These are phyloP conservation scores for Fusarium robinianum DNA, from an alignment of 2,329 filamentous ascomycete species.

Conservation along the genomic window DNA sequence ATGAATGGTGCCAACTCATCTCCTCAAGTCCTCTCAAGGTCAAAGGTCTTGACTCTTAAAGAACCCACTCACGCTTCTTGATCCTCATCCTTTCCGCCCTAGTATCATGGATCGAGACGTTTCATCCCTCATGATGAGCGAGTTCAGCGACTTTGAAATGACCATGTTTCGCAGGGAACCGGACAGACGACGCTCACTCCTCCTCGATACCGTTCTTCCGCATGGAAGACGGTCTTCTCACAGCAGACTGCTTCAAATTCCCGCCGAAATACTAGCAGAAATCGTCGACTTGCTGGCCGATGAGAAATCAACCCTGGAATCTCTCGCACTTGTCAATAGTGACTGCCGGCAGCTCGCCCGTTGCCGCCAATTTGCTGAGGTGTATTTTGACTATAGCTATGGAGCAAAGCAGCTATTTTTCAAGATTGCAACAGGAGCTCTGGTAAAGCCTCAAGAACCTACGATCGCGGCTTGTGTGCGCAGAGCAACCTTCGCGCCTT, in stretches of 20 bases:
- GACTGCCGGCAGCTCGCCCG: conserved; percentile 21
- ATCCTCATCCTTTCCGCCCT: no score
- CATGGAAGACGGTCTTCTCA: background rate
- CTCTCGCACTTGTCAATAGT: conserved; percentile 25
- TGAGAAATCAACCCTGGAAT: conserved; percentile 13
- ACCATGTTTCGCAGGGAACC: background rate
- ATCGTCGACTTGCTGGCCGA: conserved; percentile 15
- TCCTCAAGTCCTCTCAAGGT: no score
- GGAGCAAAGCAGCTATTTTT: background rate
- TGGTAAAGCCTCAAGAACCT: background rate
- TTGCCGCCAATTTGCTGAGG: conserved; percentile 17
- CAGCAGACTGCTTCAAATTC: conserved; percentile 10
- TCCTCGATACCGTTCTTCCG: conserved; percentile 10
- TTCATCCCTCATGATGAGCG: conserved; percentile 1
- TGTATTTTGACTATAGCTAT: conserved; percentile 18
- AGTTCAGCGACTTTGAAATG: background rate
- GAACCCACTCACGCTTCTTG: no score
- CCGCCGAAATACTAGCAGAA: conserved; percentile 11
- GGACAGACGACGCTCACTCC: conserved; percentile 4
- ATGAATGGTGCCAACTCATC: no score
- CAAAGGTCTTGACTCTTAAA: no score
- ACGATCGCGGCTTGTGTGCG: conserved; percentile 6
- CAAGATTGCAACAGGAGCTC: background rate
- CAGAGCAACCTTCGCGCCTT: background rate
- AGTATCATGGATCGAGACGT: conserved; percentile 4